phyloP scores from a whole-genome alignment of 768 basidiomycete species.

The Pleurotus salmoneostramineus region DNA sequence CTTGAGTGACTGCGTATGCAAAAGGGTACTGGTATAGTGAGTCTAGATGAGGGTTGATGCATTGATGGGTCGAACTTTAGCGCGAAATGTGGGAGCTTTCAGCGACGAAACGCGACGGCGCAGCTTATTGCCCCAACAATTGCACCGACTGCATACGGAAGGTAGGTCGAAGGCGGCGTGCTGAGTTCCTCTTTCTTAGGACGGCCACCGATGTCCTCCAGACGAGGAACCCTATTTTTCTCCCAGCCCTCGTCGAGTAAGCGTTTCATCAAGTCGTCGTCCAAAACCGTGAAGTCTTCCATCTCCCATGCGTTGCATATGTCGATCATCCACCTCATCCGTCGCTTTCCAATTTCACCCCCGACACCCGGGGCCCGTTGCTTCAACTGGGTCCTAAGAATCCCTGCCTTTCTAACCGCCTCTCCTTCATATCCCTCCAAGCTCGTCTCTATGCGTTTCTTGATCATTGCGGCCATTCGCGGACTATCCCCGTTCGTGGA shows the following conservation, averaged over 20 bases:
- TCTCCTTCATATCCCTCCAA: constrained; percentile 71
- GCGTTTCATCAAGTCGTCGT: constrained; percentile 57
- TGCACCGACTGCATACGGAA: constrained; percentile 1
- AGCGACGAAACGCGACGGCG: constrained; percentile 1
- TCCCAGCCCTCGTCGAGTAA: constrained; percentile 90
- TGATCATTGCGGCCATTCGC: constrained; percentile 82
- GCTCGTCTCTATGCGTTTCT: constrained; percentile 58
- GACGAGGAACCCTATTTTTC: constrained; percentile 42
- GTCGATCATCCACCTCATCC: constrained; percentile 92
- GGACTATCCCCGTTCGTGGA: constrained; percentile 95
- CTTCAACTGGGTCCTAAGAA: constrained; percentile 67
- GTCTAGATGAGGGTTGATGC: too few relatives aligned
- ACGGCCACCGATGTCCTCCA: constrained; percentile 35
- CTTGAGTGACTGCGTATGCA: too few relatives aligned
- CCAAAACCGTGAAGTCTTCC: constrained; percentile 71
- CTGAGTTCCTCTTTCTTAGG: background rate
- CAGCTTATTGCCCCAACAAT: constrained; percentile 2
- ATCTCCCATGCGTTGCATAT: constrained; percentile 85
- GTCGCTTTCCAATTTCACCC: constrained; percentile 64
- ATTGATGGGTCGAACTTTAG: background rate
- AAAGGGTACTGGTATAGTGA: too few relatives aligned
- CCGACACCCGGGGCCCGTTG: constrained; percentile 81
- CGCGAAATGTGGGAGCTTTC: background rate
- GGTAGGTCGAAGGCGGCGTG: background rate
- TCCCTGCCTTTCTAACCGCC: constrained; percentile 78